A percentile compares a stretch with the other conserved stretches of the same genome.
Conservation (phyloP, 2,329 filamentous ascomycete species). For the Aspergillus glaucus region DNA sequence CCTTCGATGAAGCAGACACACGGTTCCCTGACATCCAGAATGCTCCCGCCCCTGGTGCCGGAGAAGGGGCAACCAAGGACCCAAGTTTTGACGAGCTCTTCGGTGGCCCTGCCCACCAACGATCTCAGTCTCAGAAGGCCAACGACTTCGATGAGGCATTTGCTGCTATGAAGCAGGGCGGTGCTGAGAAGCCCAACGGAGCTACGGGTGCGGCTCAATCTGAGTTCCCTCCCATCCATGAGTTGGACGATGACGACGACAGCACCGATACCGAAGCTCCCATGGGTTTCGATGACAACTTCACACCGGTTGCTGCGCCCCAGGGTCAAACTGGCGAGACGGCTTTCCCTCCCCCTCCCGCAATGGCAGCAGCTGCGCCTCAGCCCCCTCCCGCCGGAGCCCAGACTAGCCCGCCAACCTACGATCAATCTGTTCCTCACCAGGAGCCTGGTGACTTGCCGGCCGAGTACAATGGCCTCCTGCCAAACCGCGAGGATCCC, state of each 20-base stretch:
- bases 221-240: constrained; percentile 92
- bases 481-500: constrained; percentile 35
- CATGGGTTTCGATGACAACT: constrained; percentile 84
- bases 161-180: constrained; percentile 42
- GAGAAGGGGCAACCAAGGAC: constrained; percentile 25
- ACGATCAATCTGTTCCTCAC: constrained; percentile 23
- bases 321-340: constrained; percentile 21
- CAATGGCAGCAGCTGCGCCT: constrained; percentile 20
- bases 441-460: constrained; percentile 24
- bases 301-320: constrained; percentile 57
- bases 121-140: constrained; percentile 41
- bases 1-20: constrained; percentile 28
- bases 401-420: constrained; percentile 50
- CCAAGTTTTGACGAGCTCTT: constrained; percentile 43
- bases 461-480: constrained; percentile 34
- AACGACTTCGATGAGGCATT: constrained; percentile 44
- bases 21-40: constrained; percentile 17
- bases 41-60: constrained; percentile 42
- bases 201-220: constrained; percentile 29
- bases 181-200: constrained; percentile 15
- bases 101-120: constrained; percentile 37
- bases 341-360: constrained; percentile 36
- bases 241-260: constrained; percentile 75
- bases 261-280: constrained; percentile 61
- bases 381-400: constrained; percentile 48